phyloP scores from a whole-genome alignment of 106 monocot genomes.

The Amphibolis antarctica region DNA sequence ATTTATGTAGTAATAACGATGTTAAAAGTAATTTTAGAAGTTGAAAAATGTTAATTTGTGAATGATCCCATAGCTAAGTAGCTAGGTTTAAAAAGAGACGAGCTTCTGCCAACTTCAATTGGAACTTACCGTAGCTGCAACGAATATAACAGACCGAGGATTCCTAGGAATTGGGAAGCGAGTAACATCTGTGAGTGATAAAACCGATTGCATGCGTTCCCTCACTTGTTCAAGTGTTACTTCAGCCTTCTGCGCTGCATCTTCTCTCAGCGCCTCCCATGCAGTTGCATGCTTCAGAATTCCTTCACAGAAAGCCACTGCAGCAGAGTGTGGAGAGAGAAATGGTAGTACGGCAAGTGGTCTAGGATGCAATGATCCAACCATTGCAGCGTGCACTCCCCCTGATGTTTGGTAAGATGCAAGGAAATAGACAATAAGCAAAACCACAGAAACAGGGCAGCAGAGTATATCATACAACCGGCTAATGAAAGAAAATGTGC shows the following conservation, averaged over 20 bases:
- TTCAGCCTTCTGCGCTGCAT: slow-evolving; percentile 51
- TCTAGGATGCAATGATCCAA: slow-evolving; percentile 84
- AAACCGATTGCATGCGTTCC: slow-evolving; percentile 67
- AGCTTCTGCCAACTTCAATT: not conserved
- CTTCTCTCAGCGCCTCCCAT: slow-evolving; percentile 88
- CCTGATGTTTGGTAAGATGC: slow-evolving; percentile 27
- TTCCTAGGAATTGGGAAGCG: slow-evolving; percentile 85
- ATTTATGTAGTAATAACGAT: too few relatives aligned
- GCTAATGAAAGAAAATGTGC: too few relatives aligned
- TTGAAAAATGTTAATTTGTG: too few relatives aligned
- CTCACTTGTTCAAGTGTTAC: slow-evolving; percentile 87
- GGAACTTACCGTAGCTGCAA: slow-evolving; percentile 77
- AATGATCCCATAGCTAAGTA: too few relatives aligned
- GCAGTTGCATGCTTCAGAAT: slow-evolving; percentile 81
- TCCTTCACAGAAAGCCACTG: slow-evolving; percentile 94
- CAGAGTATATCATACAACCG: too few relatives aligned
- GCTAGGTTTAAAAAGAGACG: too few relatives aligned
- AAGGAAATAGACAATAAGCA: not conserved
- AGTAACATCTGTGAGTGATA: slow-evolving; percentile 87
- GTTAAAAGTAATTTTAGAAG: too few relatives aligned
- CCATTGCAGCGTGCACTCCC: slow-evolving; percentile 99
- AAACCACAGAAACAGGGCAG: not conserved
- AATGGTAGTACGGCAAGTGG: slow-evolving; percentile 87
- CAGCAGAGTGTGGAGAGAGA: slow-evolving; percentile 95
- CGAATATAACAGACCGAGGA: slow-evolving; percentile 83